A percentile compares a stretch with the other conserved stretches of the same genome.
Evolutionary conservation across 768 basidiomycete species (phyloP).

Genomic region (Mycena sanguinolenta): DNA sequence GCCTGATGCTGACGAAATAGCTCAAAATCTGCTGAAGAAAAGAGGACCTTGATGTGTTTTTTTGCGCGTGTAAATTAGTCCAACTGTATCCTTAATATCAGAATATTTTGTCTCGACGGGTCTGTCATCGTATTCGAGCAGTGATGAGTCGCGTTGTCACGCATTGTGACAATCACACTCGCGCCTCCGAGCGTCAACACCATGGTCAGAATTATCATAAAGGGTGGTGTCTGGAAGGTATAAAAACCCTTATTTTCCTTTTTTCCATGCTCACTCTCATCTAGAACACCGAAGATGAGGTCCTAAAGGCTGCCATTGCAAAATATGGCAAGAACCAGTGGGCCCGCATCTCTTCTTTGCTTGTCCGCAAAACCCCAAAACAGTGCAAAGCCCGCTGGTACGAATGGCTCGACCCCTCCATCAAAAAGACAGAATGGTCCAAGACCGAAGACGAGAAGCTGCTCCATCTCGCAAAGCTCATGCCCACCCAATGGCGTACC

Average conservation of each 20-base stretch:
- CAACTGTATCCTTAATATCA: neutral
- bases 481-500: slow-evolving; percentile 99
- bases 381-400: slow-evolving; percentile 99
- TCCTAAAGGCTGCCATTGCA: slow-evolving; percentile 98
- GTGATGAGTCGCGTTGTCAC: neutral
- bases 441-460: slow-evolving; percentile 99
- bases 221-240: slow-evolving; percentile 94
- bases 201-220: slow-evolving; percentile 94
- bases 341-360: slow-evolving; percentile 97
- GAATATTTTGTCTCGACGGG: no score
- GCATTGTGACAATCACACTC: slow-evolving; percentile 5
- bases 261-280: slow-evolving; percentile 30
- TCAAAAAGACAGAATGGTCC: slow-evolving; percentile 99
- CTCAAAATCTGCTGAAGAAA: slow-evolving; percentile 76
- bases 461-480: slow-evolving; percentile 95
- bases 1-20: slow-evolving; percentile 78
- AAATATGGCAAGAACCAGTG: slow-evolving; percentile 98
- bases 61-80: neutral
- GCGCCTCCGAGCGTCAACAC: neutral
- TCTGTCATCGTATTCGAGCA: no score
- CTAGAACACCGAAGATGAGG: slow-evolving; percentile 97
- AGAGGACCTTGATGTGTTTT: slow-evolving; percentile 42
- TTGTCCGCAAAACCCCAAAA: slow-evolving; percentile 98
- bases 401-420: slow-evolving; percentile 99
- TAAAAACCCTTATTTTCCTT: slow-evolving; percentile 2